Evolutionary conservation across 495 filamentous ascomycete species (phyloP), one percentile per base, ranked within the genome.

Genomic region (Acidiella bohemica): DNA sequence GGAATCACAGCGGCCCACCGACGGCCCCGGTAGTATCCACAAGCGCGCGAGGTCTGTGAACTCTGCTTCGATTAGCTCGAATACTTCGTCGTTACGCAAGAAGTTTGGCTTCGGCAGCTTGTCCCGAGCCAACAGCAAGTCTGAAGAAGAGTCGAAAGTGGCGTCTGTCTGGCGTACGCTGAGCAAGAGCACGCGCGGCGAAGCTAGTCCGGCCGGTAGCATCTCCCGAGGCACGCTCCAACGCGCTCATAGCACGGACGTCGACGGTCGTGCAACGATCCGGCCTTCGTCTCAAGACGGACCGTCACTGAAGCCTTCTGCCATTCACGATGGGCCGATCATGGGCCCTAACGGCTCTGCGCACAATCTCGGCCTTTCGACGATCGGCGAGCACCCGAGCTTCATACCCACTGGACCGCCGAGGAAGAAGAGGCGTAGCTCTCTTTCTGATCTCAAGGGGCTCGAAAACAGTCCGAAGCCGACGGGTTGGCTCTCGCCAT

Each of bases 341-440:
- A 26, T 50, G 24, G 31, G 6, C 16, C 35, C 24, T 10, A n/a
- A 23, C 1, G 9, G 28, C 9, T 46, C 42, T 19, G 39, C 36
- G 5, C 35, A 32, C 13, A 50, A 42, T 29, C 51, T 58, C 30
- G 53, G 49, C 11, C 55, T 70, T 13, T 54, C 51, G 25, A 62
- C 63, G 23, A 67, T 68, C 49, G 60, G 59, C 36, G 68, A 70
- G 39, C 47, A 51, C 35, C 47, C 47, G 3, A 51, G 36, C 28
- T 51, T 51, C 30, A 46, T 51, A 19, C 46, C 40, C 24, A 44
- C 50, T 22, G 72, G 66, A 41, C 52, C 64, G 24, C 43, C 68
- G 54, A 69, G 76, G 50, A 84, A 79, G 62, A 95, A 92, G 62
- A 70, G 90, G 45, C 77, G 90, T 49, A 93, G 86, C 59, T 95